Evolutionary conservation across 306 rosid species (phyloP), one percentile per base, ranked within the genome.

Genomic region (Biancaea sappan): DNA sequence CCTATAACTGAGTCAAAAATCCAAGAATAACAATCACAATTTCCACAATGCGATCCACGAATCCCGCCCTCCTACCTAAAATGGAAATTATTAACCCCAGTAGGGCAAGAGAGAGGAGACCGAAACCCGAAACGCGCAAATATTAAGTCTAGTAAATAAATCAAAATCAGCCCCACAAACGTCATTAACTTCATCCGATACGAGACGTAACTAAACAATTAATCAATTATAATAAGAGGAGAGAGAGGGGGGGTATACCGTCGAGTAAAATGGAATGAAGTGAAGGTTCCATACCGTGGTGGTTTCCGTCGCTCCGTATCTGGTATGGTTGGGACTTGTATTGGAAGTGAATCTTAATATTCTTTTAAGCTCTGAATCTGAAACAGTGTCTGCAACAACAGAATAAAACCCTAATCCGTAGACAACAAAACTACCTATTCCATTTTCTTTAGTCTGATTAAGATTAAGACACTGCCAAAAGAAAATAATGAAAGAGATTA

Each of bases 271-370:
- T 79, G 75, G 75, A 74, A 53, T 81, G 75, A 75, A 69, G 70
- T 68, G 84, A 86, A 88, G 85, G 35, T 86, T 81, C 86, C 74
- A 84, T 80, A 83, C 85, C 87, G 58, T 65, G 48, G 66, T 5
- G 61, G 58, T 40, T 81, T 19, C 77, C 72, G 74, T 64, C 80
- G 77, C 72, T 77, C 66, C 80, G 77, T 70, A 86, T 81, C 82
- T 67, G 80, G 63, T 81, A 80, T 67, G 80, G 63, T 69, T 69
- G 70, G 80, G 37, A 64, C n/a, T 81, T 82, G 82, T 81, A 74
- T 81, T 82, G 82, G 83, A 74, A 69, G 52, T 58, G 67, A 58
- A 80, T 80, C 41, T 43, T 71, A 79, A 77, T 83, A 78, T 77
- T 72, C 72, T 83, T 41, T 69, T 54, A 74, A 75, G 85, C 53